Base-by-base conservation (phyloP, 257 asterid species). In the Penstemon barbatus region DNA sequence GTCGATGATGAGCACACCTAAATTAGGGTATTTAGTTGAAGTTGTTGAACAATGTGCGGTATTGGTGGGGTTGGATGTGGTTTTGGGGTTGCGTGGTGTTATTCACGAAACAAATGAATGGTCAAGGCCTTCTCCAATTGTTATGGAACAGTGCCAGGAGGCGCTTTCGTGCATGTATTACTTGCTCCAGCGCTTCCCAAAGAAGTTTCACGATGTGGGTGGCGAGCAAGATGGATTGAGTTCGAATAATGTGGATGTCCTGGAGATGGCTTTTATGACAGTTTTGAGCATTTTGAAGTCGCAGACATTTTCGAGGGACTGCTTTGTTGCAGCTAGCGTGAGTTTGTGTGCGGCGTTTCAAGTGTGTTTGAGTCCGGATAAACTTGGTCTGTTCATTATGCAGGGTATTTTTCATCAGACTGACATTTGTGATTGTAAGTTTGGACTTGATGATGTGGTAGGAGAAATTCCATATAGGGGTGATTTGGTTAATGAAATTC, bases 321-420 rank as follows among this genome's bases (percentile, higher is more conserved):
- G 97, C 75, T 84, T 78, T 58, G 99, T 90, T 82, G 96, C 99
- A 6, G 99, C 99, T 61, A 97, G 99, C 54, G 99, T 93, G 77
- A 76, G 95, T 77, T 85, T 85, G 61, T 90, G 87, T 71, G 91
- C 94, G 5, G 96, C 95, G 41, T 78, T 93, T 82, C 97, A 80
- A 80, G 99, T 83, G 57, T 80, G 89, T 66, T 82, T 93, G 80
- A 76, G 85, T 68, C 57, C 79, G 1, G 81, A 80, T 42, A 97
- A 88, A 79, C 86, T 90, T 54, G 96, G 91, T 40, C 67, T 84
- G 58, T 81, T 88, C 71, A 87, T 93, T 57, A 88, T 84, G 84
- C 81, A 58, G 79, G 93, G 88, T 66, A 70, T 88, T 57, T 90
- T 93, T 78, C 46, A 69, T 68, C 94, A 86, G 79, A 74, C 53